These are phyloP conservation scores for Sindora glabra DNA, from an alignment of 306 rosid genomes.

Conservation along the genomic window DNA sequence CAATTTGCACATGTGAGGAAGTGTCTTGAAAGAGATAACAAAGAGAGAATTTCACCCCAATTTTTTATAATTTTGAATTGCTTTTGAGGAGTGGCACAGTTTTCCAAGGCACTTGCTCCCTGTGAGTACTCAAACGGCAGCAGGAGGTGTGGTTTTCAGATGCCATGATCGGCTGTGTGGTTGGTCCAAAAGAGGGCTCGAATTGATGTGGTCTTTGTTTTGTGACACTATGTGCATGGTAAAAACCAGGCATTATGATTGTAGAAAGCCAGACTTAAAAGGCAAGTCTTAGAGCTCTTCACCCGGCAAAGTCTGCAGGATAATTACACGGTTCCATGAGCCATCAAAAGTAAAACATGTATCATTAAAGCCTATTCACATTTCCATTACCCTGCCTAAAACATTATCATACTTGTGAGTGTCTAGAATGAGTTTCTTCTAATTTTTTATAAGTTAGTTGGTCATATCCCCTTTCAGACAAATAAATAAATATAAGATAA, in stretches of 20 bases:
- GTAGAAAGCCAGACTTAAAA: slow-evolving; percentile 20
- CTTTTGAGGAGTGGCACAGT: slow-evolving; percentile 16
- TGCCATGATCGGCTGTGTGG: slow-evolving; percentile 19
- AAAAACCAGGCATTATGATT: slow-evolving; percentile 4
- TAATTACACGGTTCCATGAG: slow-evolving; percentile 38
- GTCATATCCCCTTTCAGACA: too few species aligned
- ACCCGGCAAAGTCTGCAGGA: slow-evolving; percentile 35
- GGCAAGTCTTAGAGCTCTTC: slow-evolving; percentile 18
- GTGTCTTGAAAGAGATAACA: too few species aligned
- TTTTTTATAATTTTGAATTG: slow-evolving; percentile 31
- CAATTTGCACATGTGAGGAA: too few species aligned
- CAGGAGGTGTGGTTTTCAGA: slow-evolving; percentile 26
- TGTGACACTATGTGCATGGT: not conserved
- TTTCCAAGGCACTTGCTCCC: slow-evolving; percentile 22
- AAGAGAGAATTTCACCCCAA: too few species aligned
- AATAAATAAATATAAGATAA: too few species aligned
- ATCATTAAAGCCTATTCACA: slow-evolving; percentile 45
- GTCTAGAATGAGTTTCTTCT: not conserved
- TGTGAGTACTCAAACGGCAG: not conserved
- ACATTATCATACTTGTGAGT: not conserved
- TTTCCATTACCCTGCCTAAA: slow-evolving; percentile 36
- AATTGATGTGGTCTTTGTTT: not conserved
- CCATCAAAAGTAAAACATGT: slow-evolving; percentile 41
- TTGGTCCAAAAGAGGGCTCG: slow-evolving; percentile 40
- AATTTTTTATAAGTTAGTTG: too few species aligned